These are phyloP conservation scores for Schwanniomyces yamadae DNA, from an alignment of 805 yeast species.

Conservation along the genomic window DNA sequence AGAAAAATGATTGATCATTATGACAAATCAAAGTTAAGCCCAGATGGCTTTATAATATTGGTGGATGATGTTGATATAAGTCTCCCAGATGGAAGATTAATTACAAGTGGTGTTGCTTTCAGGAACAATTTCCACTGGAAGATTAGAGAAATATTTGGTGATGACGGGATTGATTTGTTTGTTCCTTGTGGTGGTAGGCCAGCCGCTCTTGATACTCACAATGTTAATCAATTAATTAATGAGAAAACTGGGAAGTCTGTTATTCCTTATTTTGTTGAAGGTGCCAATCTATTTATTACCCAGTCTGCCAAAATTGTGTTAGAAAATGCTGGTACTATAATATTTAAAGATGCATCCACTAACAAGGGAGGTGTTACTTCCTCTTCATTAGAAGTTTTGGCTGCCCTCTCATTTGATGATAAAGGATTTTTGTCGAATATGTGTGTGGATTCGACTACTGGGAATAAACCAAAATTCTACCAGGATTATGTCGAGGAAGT, in stretches of 20 bases:
- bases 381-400: slow-evolving; percentile 90
- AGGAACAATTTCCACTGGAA: slow-evolving; percentile 88
- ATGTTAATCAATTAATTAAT: slow-evolving; percentile 70
- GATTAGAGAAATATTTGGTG: slow-evolving; percentile 58
- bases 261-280: slow-evolving; percentile 91
- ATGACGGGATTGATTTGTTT: slow-evolving; percentile 71
- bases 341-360: slow-evolving; percentile 95
- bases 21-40: slow-evolving; percentile 64
- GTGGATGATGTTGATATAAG: slow-evolving; percentile 80
- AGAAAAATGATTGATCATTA: slow-evolving; percentile 73
- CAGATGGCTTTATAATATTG: slow-evolving; percentile 75
- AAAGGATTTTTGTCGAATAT: slow-evolving; percentile 74
- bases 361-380: slow-evolving; percentile 99
- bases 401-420: slow-evolving; percentile 89
- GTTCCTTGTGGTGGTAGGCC: slow-evolving; percentile 99
- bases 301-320: slow-evolving; percentile 87
- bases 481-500: slow-evolving; percentile 80
- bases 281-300: slow-evolving; percentile 93
- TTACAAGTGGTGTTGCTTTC: slow-evolving; percentile 84
- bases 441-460: slow-evolving; percentile 62
- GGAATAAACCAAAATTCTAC: slow-evolving; percentile 69
- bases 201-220: slow-evolving; percentile 86
- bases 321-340: slow-evolving; percentile 82
- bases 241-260: slow-evolving; percentile 70
- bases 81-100: slow-evolving; percentile 73